phyloP scores from a whole-genome alignment of 1,284 basidiomycete genomes.

The Trichosporon faecale region DNA sequence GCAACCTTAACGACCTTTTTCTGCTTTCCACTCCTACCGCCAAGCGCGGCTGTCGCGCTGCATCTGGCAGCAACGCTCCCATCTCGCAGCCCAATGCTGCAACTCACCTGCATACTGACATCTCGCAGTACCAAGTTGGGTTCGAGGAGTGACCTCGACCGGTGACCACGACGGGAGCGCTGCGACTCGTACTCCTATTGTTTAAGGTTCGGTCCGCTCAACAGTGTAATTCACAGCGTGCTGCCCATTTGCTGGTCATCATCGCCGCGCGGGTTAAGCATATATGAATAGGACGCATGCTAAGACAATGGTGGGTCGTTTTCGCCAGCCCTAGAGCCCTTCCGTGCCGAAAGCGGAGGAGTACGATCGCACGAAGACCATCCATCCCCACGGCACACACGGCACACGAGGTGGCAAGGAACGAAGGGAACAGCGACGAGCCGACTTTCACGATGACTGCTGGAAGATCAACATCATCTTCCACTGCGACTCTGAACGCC shows the following conservation, averaged over 20 bases:
- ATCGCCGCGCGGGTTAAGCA: conserved; percentile 3
- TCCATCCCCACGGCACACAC: no score
- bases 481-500: not conserved
- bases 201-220: not conserved
- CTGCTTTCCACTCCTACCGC: not conserved
- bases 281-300: conserved; percentile 5
- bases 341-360: not conserved
- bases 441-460: not conserved
- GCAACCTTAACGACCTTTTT: not conserved
- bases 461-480: conserved; percentile 1
- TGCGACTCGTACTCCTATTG: conserved; percentile 5
- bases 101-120: not conserved
- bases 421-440: not conserved
- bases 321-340: not conserved
- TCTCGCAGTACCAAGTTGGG: not conserved
- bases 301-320: not conserved
- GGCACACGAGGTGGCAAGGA: no score
- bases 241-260: conserved; percentile 4
- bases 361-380: not conserved
- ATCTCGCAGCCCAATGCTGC: not conserved
- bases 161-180: not conserved
- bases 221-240: not conserved
- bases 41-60: not conserved
- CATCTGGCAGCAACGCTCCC: not conserved
- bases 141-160: not conserved